Base-by-base conservation (phyloP, 1,284 basidiomycete species). In the Trametes versicolor region DNA sequence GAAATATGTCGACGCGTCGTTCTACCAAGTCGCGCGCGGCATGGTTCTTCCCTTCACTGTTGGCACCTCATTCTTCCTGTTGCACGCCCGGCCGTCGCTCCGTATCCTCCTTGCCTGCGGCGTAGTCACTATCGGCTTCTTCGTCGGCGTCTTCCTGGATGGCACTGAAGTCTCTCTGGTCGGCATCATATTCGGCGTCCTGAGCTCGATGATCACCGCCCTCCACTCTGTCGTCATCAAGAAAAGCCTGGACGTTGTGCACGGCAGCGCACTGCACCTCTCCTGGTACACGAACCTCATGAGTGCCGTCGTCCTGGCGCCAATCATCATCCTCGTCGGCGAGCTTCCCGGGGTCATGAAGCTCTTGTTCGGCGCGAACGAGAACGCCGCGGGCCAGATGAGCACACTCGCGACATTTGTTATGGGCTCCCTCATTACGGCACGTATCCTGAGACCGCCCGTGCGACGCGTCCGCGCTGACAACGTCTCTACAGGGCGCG, bases 1-100 rank as follows among this genome's bases (percentile, higher is more conserved):
- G 54, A 93, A 95, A 87, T 94, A 91, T 73, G 95, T 96, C 72
- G 95, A 96, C 66, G 93, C 94, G 6, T 96, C 95, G 0, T 96
- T 96, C 78, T 96, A 96, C 75, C 94, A 94, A 79, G 89, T 96
- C 65, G 94, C 94, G 1, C 89, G 93, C n/a, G 94, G 93, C 19
- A 83, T 96, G 67, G 85, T 96, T 34, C 86, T 96, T 37, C 94
- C 95, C 0, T 93, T 94, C 82, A 97, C 95, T 19, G 93, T 96
- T 71, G 79, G 82, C 70, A 90, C 92, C 23, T 95, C 95, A 32
- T 90, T 85, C 76, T 54, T 92, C 70, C 80, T 92, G 73, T 86
- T 96, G 47, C 82, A 87, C 66, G 74, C 91, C 7, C 86, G 89
- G n/a, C 92, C 93, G 15, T 92, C 92, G 17, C 74, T 89, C 36